These are phyloP conservation scores for Sphagnum fallax DNA, from an alignment of 228 moss, liverwort and hornwort genomes.

Conservation along the genomic window DNA sequence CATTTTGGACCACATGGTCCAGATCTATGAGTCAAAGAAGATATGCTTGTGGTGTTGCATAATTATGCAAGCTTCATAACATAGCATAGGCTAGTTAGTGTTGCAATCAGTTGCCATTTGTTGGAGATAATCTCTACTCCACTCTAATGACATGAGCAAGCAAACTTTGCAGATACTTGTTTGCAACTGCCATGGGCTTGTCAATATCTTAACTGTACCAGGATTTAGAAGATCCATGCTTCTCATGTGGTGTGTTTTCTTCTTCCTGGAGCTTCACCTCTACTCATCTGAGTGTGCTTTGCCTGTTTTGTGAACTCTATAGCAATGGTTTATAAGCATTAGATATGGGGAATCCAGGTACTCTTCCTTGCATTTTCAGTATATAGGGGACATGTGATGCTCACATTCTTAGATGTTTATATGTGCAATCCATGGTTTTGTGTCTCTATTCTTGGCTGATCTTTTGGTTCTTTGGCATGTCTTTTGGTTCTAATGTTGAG, in stretches of 20 bases:
- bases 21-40: conserved; percentile 16
- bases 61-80: conserved; percentile 40
- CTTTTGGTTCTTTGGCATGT: too few species aligned
- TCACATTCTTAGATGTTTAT: too few species aligned
- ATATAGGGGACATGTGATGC: too few species aligned
- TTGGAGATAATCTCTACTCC: conserved; percentile 27
- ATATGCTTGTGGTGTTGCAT: conserved; percentile 27
- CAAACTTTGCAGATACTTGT: conserved; percentile 41
- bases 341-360: too few species aligned
- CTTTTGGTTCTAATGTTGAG: too few species aligned
- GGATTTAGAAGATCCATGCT: conserved; percentile 21
- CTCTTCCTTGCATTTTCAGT: too few species aligned
- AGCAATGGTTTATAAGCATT: too few species aligned
- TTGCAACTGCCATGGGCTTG: conserved; percentile 35
- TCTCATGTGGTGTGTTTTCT: conserved; percentile 31
- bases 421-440: too few species aligned
- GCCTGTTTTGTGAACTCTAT: too few species aligned
- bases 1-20: conserved; percentile 34
- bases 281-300: too few species aligned
- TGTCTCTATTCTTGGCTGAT: too few species aligned
- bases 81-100: conserved; percentile 37
- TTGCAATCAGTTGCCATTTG: conserved; percentile 31
- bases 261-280: too few species aligned
- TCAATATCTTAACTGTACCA: conserved; percentile 54
- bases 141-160: conserved; percentile 46